Evolutionary conservation across 768 basidiomycete genomes (phyloP).

Genomic region (Epithele typhae): DNA sequence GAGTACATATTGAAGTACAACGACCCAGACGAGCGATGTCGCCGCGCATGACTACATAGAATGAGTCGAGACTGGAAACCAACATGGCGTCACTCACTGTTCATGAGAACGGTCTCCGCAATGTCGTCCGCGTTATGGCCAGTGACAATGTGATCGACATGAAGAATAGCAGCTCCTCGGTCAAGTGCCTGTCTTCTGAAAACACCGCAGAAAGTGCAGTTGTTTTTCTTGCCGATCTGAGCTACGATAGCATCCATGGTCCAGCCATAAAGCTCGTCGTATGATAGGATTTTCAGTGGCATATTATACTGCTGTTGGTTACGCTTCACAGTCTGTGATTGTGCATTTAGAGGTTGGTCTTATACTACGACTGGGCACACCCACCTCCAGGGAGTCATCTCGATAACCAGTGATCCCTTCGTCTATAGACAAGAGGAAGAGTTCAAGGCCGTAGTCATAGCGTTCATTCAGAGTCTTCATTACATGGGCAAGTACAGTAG

Average conservation of each 20-base stretch:
- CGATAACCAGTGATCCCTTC: constrained; percentile 98
- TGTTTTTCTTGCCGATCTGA: constrained; percentile 95
- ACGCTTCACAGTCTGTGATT: constrained; percentile 97
- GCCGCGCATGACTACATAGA: constrained; percentile 85
- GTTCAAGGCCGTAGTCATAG: constrained; percentile 86
- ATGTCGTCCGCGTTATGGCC: constrained; percentile 99
- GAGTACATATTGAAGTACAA: constrained; percentile 92
- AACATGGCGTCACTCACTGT: constrained; percentile 55
- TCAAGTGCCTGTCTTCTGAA: constrained; percentile 96
- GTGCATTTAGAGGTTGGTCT: too few species aligned
- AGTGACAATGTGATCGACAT: constrained; percentile 96
- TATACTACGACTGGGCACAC: too few species aligned
- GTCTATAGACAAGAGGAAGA: constrained; percentile 94
- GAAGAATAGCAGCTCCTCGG: constrained; percentile 82
- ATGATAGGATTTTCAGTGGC: constrained; percentile 93
- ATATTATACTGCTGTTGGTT: constrained; percentile 95
- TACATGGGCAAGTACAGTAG: constrained; percentile 95
- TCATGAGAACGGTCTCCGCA: constrained; percentile 98
- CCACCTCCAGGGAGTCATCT: constrained; percentile 93
- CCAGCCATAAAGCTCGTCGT: constrained; percentile 97
- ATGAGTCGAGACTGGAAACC: background rate
- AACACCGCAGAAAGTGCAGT: constrained; percentile 99
- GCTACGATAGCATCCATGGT: constrained; percentile 97
- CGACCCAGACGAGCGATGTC: constrained; percentile 92
- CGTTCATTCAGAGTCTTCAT: constrained; percentile 95